Conservation (phyloP, 2,329 filamentous ascomycete species). For the Penicillium sp. region DNA sequence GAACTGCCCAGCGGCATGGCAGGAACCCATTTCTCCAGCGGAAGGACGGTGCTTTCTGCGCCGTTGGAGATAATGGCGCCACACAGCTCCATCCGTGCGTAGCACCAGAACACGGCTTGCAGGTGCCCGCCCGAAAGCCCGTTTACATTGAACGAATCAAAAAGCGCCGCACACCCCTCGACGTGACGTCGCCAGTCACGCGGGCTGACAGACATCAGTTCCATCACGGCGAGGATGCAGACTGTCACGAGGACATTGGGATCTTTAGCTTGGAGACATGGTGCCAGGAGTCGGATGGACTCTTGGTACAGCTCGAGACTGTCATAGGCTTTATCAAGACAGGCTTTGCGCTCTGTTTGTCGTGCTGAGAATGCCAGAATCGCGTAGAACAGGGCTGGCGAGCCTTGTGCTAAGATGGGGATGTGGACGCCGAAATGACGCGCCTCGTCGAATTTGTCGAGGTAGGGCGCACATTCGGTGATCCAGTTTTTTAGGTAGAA, state of each 20-base stretch:
- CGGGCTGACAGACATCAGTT: conserved; percentile 47
- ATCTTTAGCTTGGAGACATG: conserved; percentile 46
- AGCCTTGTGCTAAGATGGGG: conserved; percentile 47
- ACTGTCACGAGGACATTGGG: conserved; percentile 51
- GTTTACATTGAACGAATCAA: conserved; percentile 49
- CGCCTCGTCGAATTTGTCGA: conserved; percentile 54
- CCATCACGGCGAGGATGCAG: conserved; percentile 52
- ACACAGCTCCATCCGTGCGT: conserved; percentile 54
- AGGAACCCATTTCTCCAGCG: conserved; percentile 48
- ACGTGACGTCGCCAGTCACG: conserved; percentile 54
- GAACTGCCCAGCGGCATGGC: conserved; percentile 30
- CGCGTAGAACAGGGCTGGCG: conserved; percentile 47
- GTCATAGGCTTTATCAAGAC: conserved; percentile 43
- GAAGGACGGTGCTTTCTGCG: conserved; percentile 48
- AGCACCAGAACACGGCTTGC: conserved; percentile 56
- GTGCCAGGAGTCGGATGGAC: conserved; percentile 47
- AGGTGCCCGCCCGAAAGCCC: conserved; percentile 50
- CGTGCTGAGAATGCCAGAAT: conserved; percentile 52
- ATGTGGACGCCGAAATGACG: conserved; percentile 52
- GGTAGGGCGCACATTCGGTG: conserved; percentile 31
- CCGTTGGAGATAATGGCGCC: conserved; percentile 52
- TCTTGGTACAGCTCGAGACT: conserved; percentile 53
- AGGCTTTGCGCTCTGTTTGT: conserved; percentile 49
- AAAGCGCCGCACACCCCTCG: conserved; percentile 53
- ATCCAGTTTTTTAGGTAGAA: conserved; percentile 45